phyloP scores from a whole-genome alignment of 1,284 basidiomycete genomes.

The Rhodotorula sp. region DNA sequence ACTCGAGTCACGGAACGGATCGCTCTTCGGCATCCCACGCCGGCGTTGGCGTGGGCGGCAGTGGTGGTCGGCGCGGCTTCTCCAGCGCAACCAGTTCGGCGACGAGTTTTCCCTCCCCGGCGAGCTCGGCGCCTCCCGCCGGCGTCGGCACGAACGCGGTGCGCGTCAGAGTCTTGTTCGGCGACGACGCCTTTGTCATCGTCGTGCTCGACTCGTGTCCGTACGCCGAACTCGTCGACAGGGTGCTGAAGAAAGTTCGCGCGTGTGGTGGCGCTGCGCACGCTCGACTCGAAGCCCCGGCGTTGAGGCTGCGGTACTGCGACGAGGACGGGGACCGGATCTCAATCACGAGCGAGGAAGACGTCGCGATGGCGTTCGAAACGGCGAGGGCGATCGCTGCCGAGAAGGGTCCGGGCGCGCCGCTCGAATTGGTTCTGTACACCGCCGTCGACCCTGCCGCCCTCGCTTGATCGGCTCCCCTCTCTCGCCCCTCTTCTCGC shows the following conservation, averaged over 20 bases:
- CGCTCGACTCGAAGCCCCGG: constrained; percentile 58
- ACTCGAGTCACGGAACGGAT: constrained; percentile 40
- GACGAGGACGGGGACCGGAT: constrained; percentile 91
- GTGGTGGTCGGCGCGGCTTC: constrained; percentile 11
- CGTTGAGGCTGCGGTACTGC: constrained; percentile 78
- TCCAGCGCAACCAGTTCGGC: constrained; percentile 1
- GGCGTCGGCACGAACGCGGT: constrained; percentile 40
- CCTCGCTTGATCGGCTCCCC: no score
- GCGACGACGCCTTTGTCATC: constrained; percentile 87
- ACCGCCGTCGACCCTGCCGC: constrained; percentile 13
- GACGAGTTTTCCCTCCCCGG: neutral
- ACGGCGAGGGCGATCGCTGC: constrained; percentile 24
- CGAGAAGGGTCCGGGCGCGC: constrained; percentile 3
- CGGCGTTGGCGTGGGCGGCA: constrained; percentile 26
- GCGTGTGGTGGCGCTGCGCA: constrained; percentile 63
- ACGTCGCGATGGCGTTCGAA: constrained; percentile 85
- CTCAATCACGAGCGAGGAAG: constrained; percentile 78
- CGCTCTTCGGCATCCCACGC: constrained; percentile 35
- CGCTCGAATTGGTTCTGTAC: constrained; percentile 22
- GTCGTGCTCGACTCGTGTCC: constrained; percentile 74
- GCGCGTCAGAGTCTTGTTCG: constrained; percentile 64
- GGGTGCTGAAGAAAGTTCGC: constrained; percentile 86
- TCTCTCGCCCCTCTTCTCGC: no score
- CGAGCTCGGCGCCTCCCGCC: neutral
- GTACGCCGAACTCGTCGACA: constrained; percentile 78